Base-by-base conservation (phyloP, 345 rosid species). In the Boechera stricta region DNA sequence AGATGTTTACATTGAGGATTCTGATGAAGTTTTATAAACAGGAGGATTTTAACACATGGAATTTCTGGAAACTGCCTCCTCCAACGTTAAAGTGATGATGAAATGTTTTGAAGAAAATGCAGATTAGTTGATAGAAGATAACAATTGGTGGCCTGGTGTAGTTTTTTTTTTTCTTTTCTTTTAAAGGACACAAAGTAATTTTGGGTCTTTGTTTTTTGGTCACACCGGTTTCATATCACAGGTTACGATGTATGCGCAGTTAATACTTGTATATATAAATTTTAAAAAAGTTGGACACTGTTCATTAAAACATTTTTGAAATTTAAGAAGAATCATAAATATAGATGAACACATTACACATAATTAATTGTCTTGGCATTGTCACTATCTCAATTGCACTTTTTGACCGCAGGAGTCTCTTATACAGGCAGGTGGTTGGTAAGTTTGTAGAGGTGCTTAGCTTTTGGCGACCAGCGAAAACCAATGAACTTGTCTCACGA, bases 31-130 rank as follows among this genome's bases (percentile, higher is more conserved):
- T 47, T 57, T 33, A 59, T 58, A 62, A 65, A 51, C 89, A 94
- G 98, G 98, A 94, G 86, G 98, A 86, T 74, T 94, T 64, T 67
- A 94, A 94, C 84, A 73, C 92, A 13, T 94, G 98, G 98, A 94
- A 94, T 83, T 94, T 39, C 83, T 94, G 98, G 98, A 94, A 76
- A 80, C 73, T 94, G 49, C 95, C 98, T 4, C 85, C 92, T 74
- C 91, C 86, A 8, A 1, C 81, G 35, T 15, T 52, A 33, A 28
- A 64, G 60, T 63, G 29, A 51, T 68, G 45, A 67, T 75, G 80
- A 39, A 4, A n/a, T 64, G 16, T 65, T 5, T 56, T 48, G 33
- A 70, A 36, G 77, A 72, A 75, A 48, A 57, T 59, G 60, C 74
- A 51, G 55, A 51, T 58, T 60, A 59, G 79, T 67, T 57, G 44